phyloP scores from a whole-genome alignment of 2,329 filamentous ascomycete genomes.

The Pseudocercospora crystallina region DNA sequence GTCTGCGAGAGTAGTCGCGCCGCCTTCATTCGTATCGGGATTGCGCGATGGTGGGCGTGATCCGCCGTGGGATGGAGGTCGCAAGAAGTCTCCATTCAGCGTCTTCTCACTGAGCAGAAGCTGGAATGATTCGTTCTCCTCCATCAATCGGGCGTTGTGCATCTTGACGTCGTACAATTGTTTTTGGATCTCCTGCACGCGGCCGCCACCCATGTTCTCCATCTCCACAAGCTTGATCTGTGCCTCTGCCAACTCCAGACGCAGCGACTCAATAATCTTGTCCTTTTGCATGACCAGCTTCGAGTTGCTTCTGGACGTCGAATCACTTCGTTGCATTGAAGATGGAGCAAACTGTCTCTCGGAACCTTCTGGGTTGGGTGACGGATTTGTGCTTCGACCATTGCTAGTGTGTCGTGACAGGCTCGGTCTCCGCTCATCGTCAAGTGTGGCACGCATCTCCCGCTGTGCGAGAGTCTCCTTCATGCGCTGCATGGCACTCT shows the following conservation, averaged over 20 bases:
- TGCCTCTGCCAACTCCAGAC: constrained; percentile 88
- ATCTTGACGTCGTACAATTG: constrained; percentile 88
- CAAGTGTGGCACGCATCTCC: constrained; percentile 55
- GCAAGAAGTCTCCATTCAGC: constrained; percentile 75
- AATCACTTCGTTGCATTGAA: constrained; percentile 82
- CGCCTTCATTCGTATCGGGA: constrained; percentile 11
- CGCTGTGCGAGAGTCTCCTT: constrained; percentile 85
- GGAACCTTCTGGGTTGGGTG: constrained; percentile 63
- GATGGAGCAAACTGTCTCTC: constrained; percentile 71
- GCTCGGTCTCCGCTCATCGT: constrained; percentile 55
- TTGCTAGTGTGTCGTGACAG: constrained; percentile 38
- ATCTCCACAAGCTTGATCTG: constrained; percentile 95
- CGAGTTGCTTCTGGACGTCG: constrained; percentile 64
- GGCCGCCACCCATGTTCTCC: constrained; percentile 86
- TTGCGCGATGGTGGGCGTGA: constrained; percentile 55
- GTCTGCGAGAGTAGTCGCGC: constrained; percentile 73
- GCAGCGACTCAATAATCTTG: constrained; percentile 87
- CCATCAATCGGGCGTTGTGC: constrained; percentile 93
- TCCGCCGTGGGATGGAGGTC: constrained; percentile 37
- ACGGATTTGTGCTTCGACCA: constrained; percentile 37
- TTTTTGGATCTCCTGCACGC: constrained; percentile 85
- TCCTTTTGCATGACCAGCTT: constrained; percentile 93
- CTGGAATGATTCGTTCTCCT: constrained; percentile 98
- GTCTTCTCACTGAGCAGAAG: constrained; percentile 92
- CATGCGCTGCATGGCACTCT: constrained; percentile 82